Conservation (phyloP, 108 stramenopile genomes). For the Discostella stelligeroides region DNA sequence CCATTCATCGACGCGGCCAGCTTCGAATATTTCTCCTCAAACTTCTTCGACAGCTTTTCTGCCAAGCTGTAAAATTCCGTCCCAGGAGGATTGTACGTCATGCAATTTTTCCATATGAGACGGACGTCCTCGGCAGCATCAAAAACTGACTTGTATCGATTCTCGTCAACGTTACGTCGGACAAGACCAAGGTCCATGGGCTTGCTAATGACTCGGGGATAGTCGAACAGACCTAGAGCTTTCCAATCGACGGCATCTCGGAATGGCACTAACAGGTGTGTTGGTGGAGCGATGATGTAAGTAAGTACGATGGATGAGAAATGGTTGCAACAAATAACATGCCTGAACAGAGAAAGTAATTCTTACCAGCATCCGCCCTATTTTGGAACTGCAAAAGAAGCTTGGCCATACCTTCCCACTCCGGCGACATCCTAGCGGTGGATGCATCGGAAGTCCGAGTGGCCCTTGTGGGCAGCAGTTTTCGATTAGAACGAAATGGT, state of each 20-base stretch:
- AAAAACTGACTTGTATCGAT: slow-evolving; percentile 71
- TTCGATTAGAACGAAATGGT: not conserved
- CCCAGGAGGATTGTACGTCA: slow-evolving; percentile 93
- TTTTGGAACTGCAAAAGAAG: slow-evolving; percentile 64
- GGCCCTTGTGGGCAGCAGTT: slow-evolving; percentile 9
- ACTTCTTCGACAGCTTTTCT: slow-evolving; percentile 62
- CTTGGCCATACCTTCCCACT: slow-evolving; percentile 66
- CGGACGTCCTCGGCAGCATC: slow-evolving; percentile 93
- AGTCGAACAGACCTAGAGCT: slow-evolving; percentile 89
- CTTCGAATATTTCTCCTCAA: slow-evolving; percentile 80
- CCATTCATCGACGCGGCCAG: slow-evolving; percentile 30
- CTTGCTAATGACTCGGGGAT: slow-evolving; percentile 90
- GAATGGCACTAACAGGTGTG: slow-evolving; percentile 96
- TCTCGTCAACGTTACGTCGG: slow-evolving; percentile 70
- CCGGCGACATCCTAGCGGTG: slow-evolving; percentile 15
- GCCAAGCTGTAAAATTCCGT: slow-evolving; percentile 84
- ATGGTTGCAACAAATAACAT: not conserved
- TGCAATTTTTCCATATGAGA: slow-evolving; percentile 94
- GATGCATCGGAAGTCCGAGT: not conserved
- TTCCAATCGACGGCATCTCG: slow-evolving; percentile 97
- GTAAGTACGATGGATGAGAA: not conserved
- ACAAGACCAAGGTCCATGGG: slow-evolving; percentile 97
- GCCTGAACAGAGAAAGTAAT: not conserved
- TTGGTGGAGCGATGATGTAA: not conserved
- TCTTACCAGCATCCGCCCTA: slow-evolving; percentile 75